phyloP scores from a whole-genome alignment of 164 flowering plant genomes.

The Macadamia integrifolia region DNA sequence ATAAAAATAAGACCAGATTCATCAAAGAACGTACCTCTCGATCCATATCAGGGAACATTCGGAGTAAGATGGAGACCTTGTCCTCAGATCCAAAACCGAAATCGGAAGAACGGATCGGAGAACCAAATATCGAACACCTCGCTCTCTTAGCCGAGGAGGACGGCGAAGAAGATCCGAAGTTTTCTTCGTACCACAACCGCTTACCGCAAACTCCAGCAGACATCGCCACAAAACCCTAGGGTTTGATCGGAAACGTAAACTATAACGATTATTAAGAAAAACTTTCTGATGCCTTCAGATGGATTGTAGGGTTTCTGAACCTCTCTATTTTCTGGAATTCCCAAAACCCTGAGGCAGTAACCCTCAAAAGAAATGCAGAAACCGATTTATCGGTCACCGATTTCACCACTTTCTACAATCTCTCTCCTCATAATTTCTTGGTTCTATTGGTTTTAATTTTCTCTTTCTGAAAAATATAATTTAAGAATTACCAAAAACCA shows the following conservation, averaged over 20 bases:
- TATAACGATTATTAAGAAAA: neutral
- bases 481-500: too few relatives aligned
- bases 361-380: neutral
- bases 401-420: neutral
- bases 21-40: constrained; percentile 12
- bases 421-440: neutral
- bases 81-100: constrained; percentile 20
- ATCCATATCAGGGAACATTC: constrained; percentile 20
- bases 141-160: constrained; percentile 18
- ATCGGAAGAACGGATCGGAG: constrained; percentile 18
- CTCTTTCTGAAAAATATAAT: neutral
- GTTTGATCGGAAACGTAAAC: neutral
- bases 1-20: neutral
- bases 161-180: constrained; percentile 19
- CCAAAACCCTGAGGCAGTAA: neutral
- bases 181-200: constrained; percentile 23
- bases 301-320: neutral
- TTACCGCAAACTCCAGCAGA: constrained; percentile 22
- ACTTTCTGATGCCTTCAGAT: neutral
- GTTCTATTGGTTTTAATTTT: neutral
- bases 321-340: neutral
- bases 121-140: constrained; percentile 15
- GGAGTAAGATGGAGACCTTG: constrained; percentile 16
- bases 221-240: constrained; percentile 17
- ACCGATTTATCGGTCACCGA: neutral